phyloP scores from a whole-genome alignment of 192 early-diverging fungal species.

The Coemansia sp. region DNA sequence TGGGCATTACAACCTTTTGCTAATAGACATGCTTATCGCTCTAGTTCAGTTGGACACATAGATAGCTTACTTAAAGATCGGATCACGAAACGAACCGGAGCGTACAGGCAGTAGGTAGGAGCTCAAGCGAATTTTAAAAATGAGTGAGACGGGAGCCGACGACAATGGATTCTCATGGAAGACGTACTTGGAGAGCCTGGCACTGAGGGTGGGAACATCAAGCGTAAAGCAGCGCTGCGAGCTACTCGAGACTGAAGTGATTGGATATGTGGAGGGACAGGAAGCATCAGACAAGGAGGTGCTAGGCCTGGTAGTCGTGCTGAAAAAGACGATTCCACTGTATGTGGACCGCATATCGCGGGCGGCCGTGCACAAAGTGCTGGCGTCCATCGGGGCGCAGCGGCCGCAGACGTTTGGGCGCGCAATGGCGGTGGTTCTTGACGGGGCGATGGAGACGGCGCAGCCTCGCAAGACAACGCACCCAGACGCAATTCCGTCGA shows the following conservation, averaged over 20 bases:
- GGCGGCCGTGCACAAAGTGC: constrained; percentile 56
- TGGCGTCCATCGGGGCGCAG: constrained; percentile 58
- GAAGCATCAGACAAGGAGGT: constrained; percentile 41
- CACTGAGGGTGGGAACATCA: constrained; percentile 53
- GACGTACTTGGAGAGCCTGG: constrained; percentile 54
- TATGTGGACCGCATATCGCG: constrained; percentile 71
- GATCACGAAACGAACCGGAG: background rate
- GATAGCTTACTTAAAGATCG: no score
- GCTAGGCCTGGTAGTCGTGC: constrained; percentile 47
- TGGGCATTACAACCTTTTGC: no score
- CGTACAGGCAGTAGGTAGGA: background rate
- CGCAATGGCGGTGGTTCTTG: constrained; percentile 48
- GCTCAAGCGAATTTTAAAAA: constrained; percentile 3
- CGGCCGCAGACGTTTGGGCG: constrained; percentile 57
- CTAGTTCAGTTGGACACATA: no score
- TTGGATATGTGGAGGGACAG: constrained; percentile 25
- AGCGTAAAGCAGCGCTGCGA: constrained; percentile 53
- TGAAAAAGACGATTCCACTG: constrained; percentile 61
- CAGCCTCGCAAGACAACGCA: constrained; percentile 33
- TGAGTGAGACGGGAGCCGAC: constrained; percentile 15
- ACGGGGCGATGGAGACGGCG: constrained; percentile 52
- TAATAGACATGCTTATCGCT: no score
- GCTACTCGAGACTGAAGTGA: constrained; percentile 50
- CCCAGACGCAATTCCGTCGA: constrained; percentile 42
- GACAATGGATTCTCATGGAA: constrained; percentile 53